A percentile compares a stretch with the other conserved stretches of the same genome.
Evolutionary conservation across 192 early-diverging fungal species (phyloP).

Genomic region (Coemansia sp.): DNA sequence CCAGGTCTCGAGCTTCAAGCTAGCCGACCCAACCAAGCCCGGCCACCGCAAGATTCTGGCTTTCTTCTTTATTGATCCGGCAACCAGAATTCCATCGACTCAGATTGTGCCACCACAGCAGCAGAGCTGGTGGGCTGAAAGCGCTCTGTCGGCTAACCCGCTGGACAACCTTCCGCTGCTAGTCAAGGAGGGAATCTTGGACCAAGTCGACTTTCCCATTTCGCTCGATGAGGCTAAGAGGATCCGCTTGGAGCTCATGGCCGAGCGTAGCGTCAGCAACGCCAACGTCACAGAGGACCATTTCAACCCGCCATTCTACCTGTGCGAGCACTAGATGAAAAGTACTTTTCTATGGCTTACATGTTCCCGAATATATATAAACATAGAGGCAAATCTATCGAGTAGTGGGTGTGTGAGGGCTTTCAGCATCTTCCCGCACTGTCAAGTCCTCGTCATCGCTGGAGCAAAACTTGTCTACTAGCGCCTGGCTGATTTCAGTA

Average conservation of each 20-base stretch:
- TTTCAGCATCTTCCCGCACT: neutral
- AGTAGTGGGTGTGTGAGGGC: neutral
- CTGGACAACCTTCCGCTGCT: slow-evolving; percentile 20
- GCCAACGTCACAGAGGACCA: neutral
- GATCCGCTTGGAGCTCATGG: slow-evolving; percentile 50
- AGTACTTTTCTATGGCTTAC: neutral
- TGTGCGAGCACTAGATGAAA: slow-evolving; percentile 31
- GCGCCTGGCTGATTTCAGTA: slow-evolving; percentile 20
- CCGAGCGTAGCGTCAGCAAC: slow-evolving; percentile 36
- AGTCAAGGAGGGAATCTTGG: slow-evolving; percentile 15
- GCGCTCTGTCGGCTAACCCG: neutral
- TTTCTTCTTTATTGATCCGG: slow-evolving; percentile 73
- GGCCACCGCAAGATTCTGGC: slow-evolving; percentile 68
- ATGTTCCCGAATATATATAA: neutral
- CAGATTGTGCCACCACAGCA: slow-evolving; percentile 66
- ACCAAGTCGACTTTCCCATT: slow-evolving; percentile 30
- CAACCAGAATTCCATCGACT: slow-evolving; percentile 55
- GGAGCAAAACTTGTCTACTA: slow-evolving; percentile 28
- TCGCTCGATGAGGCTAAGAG: slow-evolving; percentile 49
- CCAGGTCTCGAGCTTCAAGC: slow-evolving; percentile 59
- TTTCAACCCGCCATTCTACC: slow-evolving; percentile 18
- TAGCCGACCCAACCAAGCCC: slow-evolving; percentile 58
- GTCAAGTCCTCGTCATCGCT: slow-evolving; percentile 17
- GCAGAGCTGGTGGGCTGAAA: slow-evolving; percentile 43
- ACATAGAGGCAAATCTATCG: neutral